Conservation (phyloP, 2,329 filamentous ascomycete species). For the Pseudogymnoascus sp. region DNA sequence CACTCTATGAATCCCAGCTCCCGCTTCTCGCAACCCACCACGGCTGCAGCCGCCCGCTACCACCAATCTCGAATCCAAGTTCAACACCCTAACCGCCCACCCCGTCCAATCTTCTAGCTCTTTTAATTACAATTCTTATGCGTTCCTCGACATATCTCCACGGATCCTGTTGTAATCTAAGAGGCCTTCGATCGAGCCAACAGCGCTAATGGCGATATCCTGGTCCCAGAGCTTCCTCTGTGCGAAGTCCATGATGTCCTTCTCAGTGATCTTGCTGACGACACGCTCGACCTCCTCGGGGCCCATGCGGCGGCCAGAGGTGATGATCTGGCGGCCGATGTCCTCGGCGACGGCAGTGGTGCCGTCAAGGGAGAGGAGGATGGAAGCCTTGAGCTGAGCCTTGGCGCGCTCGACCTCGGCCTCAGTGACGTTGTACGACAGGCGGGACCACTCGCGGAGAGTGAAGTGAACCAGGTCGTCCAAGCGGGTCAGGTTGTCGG, state of each 20-base stretch:
- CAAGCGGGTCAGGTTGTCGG: slow-evolving; percentile 77
- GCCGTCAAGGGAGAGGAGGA: slow-evolving; percentile 93
- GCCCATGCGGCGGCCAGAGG: slow-evolving; percentile 84
- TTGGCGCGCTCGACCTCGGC: slow-evolving; percentile 97
- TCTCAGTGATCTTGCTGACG: slow-evolving; percentile 83
- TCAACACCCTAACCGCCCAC: not conserved
- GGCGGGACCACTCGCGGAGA: slow-evolving; percentile 94
- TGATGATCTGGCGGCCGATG: slow-evolving; percentile 97
- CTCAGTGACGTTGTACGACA: slow-evolving; percentile 80
- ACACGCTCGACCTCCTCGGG: slow-evolving; percentile 92
- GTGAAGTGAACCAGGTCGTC: slow-evolving; percentile 98
- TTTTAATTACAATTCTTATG: slow-evolving; percentile 22
- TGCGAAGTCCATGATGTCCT: slow-evolving; percentile 96
- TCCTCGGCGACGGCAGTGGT: slow-evolving; percentile 97
- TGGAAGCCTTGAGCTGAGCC: slow-evolving; percentile 96
- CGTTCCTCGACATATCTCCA: slow-evolving; percentile 81
- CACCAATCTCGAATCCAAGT: slow-evolving; percentile 8
- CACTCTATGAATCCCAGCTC: slow-evolving; percentile 11
- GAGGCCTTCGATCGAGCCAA: slow-evolving; percentile 84
- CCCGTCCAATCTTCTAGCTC: slow-evolving; percentile 3
- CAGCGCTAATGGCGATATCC: slow-evolving; percentile 87
- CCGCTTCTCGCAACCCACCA: slow-evolving; percentile 5
- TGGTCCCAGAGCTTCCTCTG: slow-evolving; percentile 95
- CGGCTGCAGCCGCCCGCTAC: not conserved
- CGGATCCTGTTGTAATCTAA: slow-evolving; percentile 74